phyloP scores from a whole-genome alignment of 345 rosid species.

The Melastoma malabathricum region DNA sequence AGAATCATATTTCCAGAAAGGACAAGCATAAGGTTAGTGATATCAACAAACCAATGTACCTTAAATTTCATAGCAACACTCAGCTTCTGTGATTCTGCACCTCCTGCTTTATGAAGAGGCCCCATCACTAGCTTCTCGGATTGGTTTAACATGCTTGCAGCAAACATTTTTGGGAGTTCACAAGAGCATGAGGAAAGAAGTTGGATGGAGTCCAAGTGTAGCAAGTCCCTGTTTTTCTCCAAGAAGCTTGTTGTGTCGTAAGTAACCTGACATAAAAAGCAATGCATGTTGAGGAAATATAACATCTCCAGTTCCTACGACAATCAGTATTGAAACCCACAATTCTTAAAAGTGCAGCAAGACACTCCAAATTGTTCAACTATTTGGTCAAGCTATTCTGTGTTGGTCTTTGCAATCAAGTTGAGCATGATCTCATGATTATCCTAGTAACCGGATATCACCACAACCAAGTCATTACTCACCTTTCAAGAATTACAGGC shows the following conservation, averaged over 20 bases:
- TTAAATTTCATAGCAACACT: conserved; percentile 91
- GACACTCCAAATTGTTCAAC: too few relatives aligned
- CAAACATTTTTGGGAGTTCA: conserved; percentile 82
- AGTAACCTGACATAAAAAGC: conserved; percentile 46
- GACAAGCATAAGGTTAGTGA: conserved; percentile 1
- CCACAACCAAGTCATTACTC: too few relatives aligned
- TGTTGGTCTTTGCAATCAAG: too few relatives aligned
- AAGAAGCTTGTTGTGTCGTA: conserved; percentile 91
- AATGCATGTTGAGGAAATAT: conserved; percentile 4
- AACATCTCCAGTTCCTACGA: too few relatives aligned
- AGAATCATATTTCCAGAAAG: neutral
- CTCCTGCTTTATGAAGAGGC: conserved; percentile 82
- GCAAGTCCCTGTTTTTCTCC: conserved; percentile 91
- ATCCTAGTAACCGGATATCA: too few relatives aligned
- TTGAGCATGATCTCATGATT: too few relatives aligned
- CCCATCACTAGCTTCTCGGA: conserved; percentile 68
- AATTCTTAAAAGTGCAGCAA: too few relatives aligned
- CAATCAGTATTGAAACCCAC: too few relatives aligned
- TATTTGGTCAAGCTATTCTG: too few relatives aligned
- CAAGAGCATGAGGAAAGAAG: conserved; percentile 84
- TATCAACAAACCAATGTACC: conserved; percentile 26
- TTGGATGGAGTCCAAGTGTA: conserved; percentile 86
- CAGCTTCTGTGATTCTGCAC: conserved; percentile 90
- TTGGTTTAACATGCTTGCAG: conserved; percentile 71
- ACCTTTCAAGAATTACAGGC: too few relatives aligned